Conservation (phyloP, 1,284 basidiomycete species). For the Ustilago curta region DNA sequence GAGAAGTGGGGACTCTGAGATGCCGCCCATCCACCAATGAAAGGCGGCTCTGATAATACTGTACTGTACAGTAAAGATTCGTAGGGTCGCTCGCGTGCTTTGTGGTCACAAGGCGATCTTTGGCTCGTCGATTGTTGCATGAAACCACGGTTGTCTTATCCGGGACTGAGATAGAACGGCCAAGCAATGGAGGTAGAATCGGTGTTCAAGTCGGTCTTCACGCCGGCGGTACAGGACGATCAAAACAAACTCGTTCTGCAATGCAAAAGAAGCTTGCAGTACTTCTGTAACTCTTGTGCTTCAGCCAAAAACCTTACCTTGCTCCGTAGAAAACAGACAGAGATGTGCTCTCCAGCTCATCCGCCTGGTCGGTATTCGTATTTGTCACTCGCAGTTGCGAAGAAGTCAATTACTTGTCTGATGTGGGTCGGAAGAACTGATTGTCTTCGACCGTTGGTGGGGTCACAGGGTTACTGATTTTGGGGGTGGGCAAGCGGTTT, state of each 20-base stretch:
- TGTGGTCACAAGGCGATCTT: constrained; percentile 20
- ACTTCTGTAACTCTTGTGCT: no score
- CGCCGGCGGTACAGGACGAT: constrained; percentile 7
- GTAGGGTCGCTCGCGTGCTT: constrained; percentile 21
- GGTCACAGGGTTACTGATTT: not conserved
- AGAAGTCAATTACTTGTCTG: no score
- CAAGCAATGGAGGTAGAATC: not conserved
- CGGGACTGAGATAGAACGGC: not conserved
- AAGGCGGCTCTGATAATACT: not conserved
- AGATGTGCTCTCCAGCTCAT: no score
- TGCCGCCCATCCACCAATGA: constrained; percentile 7
- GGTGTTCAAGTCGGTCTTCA: constrained; percentile 5
- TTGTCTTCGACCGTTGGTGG: not conserved
- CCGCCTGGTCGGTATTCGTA: no score
- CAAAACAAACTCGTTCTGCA: constrained; percentile 5
- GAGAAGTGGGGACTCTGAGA: not conserved
- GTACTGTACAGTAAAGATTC: no score
- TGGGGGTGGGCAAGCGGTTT: constrained; percentile 1
- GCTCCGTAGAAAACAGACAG: no score
- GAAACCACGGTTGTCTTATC: constrained; percentile 10
- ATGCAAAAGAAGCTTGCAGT: not conserved
- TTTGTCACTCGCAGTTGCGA: no score
- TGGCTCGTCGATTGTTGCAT: constrained; percentile 7
- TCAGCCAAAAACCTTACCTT: no score
- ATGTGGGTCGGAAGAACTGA: no score